Conservation (phyloP, 768 basidiomycete species). For the Amanita thiersii region DNA sequence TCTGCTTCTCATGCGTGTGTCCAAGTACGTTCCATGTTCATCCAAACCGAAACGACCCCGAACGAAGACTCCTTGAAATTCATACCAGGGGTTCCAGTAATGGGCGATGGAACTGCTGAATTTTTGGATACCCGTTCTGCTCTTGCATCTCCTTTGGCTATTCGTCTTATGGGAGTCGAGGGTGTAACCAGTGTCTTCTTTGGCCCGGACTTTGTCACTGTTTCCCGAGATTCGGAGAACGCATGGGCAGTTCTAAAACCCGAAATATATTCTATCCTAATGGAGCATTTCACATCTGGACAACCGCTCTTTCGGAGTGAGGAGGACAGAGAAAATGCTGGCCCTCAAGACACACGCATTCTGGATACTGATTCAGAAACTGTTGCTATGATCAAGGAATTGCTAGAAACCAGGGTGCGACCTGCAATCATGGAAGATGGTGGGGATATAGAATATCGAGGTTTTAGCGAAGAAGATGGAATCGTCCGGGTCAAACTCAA, state of each 20-base stretch:
- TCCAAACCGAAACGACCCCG: slow-evolving; percentile 95
- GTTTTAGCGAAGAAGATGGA: slow-evolving; percentile 76
- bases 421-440: slow-evolving; percentile 99
- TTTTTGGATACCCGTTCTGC: slow-evolving; percentile 87
- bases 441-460: slow-evolving; percentile 94
- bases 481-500: slow-evolving; percentile 87
- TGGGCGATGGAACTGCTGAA: slow-evolving; percentile 86
- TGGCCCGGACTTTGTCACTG: slow-evolving; percentile 97
- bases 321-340: slow-evolving; percentile 71
- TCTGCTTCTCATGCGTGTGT: neutral
- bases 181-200: slow-evolving; percentile 88
- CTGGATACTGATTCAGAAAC: slow-evolving; percentile 93
- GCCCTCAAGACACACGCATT: slow-evolving; percentile 90
- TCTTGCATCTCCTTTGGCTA: slow-evolving; percentile 87
- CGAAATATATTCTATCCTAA: slow-evolving; percentile 90
- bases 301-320: slow-evolving; percentile 79
- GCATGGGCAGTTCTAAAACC: slow-evolving; percentile 91
- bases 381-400: slow-evolving; percentile 98
- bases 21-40: slow-evolving; percentile 87
- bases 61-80: slow-evolving; percentile 98
- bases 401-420: slow-evolving; percentile 89
- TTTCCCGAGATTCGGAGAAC: slow-evolving; percentile 82
- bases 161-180: slow-evolving; percentile 89
- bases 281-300: slow-evolving; percentile 97
- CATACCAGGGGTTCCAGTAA: slow-evolving; percentile 86